Evolutionary conservation across 2,329 filamentous ascomycete species (phyloP), one percentile per base, ranked within the genome.

Genomic region (Diplodia intermedia): DNA sequence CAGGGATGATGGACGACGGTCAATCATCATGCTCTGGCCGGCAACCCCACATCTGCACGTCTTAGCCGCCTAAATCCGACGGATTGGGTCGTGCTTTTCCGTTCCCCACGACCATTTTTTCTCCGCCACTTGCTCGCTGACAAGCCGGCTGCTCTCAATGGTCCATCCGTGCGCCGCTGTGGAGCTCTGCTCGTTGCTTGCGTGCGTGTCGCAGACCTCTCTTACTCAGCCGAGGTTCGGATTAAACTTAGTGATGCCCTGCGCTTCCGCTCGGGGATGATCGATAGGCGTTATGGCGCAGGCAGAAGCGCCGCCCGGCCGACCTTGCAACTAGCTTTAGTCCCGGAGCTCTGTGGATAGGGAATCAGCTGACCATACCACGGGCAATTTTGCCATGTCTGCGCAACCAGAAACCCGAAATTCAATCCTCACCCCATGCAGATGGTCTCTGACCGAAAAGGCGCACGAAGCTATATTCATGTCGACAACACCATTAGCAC

Each of bases 1-100:
- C 56, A 61, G 40, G 56, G 56, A 40, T 33, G 12, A 15, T 43
- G 40, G 18, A 43, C 18, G 40, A 26, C 57, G 26, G 57, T 31
- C 57, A 62, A 62, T 62, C 57, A 62, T 62, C 57, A 40, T 49
- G 40, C 56, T 29, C 23, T 31, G 56, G 52, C 52, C 11, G 11
- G 11, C 36, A 62, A 62, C 57, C 57, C 57, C 57, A 62, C 57
- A 62, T 50, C 57, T 62, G 57, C 56, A 61, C 23, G 38, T 47
- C 56, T 61, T 61, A 49, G 38, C 56, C 8, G 29, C 57, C 47
- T 62, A 62, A 49, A 62, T 62, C 57, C 57, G 57, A 62, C 40
- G 57, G 15, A 20, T 36, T 49, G 57, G 43, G 26, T 33, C 36
- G 57, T 50, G 57, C 40, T 62, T 50, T 62, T 62, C 57, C 57